These are phyloP conservation scores for Panus rudis DNA, from an alignment of 768 basidiomycete genomes.

Conservation along the genomic window DNA sequence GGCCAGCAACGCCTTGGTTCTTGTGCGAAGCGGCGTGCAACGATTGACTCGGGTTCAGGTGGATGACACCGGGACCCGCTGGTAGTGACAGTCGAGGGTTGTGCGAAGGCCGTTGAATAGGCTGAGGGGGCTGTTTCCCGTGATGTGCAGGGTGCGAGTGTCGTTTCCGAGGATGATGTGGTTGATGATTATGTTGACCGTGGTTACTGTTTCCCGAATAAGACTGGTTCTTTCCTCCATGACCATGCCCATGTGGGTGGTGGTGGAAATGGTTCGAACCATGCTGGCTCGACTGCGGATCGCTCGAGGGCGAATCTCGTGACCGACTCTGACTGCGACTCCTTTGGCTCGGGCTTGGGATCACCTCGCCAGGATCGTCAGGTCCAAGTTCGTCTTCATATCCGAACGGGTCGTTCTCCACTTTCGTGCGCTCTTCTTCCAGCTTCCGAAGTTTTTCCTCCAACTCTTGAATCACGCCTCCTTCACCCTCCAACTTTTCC, in stretches of 20 bases:
- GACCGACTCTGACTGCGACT: conserved; percentile 2
- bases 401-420: conserved; percentile 26
- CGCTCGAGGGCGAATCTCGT: conserved; percentile 1
- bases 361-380: conserved; percentile 6
- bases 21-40: conserved; percentile 13
- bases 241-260: not conserved
- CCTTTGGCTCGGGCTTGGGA: not conserved
- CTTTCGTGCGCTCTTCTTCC: conserved; percentile 50
- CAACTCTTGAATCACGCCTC: conserved; percentile 49
- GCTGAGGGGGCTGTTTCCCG: conserved; percentile 3
- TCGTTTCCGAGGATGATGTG: conserved; percentile 18
- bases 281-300: not conserved
- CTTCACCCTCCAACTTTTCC: conserved; percentile 55
- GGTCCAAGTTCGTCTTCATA: conserved; percentile 15
- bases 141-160: conserved; percentile 16
- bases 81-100: conserved; percentile 9
- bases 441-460: conserved; percentile 59
- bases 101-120: conserved; percentile 12
- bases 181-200: conserved; percentile 5
- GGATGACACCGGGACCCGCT: conserved; percentile 19
- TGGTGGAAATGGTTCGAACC: not conserved
- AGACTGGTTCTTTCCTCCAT: not conserved
- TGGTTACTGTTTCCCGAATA: conserved; percentile 7
- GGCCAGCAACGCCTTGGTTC: conserved; percentile 1
- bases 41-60: conserved; percentile 15